phyloP scores from a whole-genome alignment of 2,329 filamentous ascomycete genomes.

The Myriosclerotinia scirpicola region DNA sequence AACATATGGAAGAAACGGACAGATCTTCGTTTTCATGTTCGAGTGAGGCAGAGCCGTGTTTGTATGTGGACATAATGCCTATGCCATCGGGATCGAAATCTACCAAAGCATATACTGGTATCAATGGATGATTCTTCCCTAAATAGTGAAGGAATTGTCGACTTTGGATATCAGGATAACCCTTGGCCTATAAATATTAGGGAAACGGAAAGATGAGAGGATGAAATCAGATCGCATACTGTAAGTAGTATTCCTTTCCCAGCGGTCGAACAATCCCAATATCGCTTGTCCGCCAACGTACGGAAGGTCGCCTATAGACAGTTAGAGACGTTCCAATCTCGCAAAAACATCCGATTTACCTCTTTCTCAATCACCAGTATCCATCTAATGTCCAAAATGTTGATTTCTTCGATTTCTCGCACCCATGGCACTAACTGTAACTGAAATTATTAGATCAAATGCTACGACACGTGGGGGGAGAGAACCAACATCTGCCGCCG shows the following conservation, averaged over 20 bases:
- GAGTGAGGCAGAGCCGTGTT: slow-evolving; percentile 63
- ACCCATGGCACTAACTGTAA: slow-evolving; percentile 62
- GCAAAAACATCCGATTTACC: slow-evolving; percentile 43
- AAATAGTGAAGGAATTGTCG: slow-evolving; percentile 62
- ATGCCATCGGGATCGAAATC: slow-evolving; percentile 79
- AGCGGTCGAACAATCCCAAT: slow-evolving; percentile 51
- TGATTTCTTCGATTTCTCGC: slow-evolving; percentile 50
- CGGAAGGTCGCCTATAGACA: slow-evolving; percentile 69
- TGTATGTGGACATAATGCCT: slow-evolving; percentile 72
- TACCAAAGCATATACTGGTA: slow-evolving; percentile 63
- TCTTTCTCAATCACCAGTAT: slow-evolving; percentile 79
- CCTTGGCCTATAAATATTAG: slow-evolving; percentile 61
- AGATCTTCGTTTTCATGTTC: slow-evolving; percentile 56
- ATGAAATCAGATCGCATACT: slow-evolving; percentile 44
- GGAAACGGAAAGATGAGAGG: not conserved
- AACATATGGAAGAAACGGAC: slow-evolving; percentile 53
- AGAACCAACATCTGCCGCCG: slow-evolving; percentile 44
- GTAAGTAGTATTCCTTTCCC: slow-evolving; percentile 68
- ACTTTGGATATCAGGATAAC: slow-evolving; percentile 75
- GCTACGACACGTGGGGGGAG: not conserved
- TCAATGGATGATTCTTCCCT: slow-evolving; percentile 46
- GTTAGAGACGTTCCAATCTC: slow-evolving; percentile 30
- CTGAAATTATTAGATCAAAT: slow-evolving; percentile 39
- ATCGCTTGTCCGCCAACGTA: slow-evolving; percentile 58
- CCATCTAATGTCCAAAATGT: slow-evolving; percentile 57